phyloP scores from a whole-genome alignment of 2,329 filamentous ascomycete species.

The Trichoderma gracile region DNA sequence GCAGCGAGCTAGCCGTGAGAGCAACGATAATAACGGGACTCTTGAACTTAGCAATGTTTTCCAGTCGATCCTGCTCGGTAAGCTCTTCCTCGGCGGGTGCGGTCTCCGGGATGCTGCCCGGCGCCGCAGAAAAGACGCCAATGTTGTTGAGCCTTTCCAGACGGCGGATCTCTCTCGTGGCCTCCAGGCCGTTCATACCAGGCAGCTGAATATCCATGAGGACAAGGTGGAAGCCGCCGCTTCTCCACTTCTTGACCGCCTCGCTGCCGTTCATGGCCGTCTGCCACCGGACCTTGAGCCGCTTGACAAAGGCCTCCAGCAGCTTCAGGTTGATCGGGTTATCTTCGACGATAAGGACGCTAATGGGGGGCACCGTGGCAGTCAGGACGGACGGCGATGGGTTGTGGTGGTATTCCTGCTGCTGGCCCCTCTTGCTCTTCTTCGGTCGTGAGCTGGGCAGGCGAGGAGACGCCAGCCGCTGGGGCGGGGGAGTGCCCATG shows the following conservation, averaged over 20 bases:
- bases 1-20: conserved; percentile 87
- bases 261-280: conserved; percentile 96
- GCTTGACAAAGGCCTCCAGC: conserved; percentile 92
- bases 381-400: conserved; percentile 69
- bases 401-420: conserved; percentile 40
- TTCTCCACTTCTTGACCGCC: conserved; percentile 89
- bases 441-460: conserved; percentile 48
- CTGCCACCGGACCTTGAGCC: conserved; percentile 92
- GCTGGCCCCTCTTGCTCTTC: conserved; percentile 55
- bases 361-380: conserved; percentile 85
- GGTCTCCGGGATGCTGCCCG: conserved; percentile 54
- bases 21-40: conserved; percentile 98
- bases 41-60: conserved; percentile 76
- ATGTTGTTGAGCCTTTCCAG: conserved; percentile 90
- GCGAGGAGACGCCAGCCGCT: conserved; percentile 52
- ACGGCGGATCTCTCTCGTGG: conserved; percentile 89
- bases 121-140: conserved; percentile 75
- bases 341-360: conserved; percentile 96
- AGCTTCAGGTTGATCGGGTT: conserved; percentile 97
- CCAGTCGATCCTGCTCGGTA: conserved; percentile 67
- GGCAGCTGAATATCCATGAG: conserved; percentile 98
- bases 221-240: conserved; percentile 91
- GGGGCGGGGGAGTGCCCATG: conserved; percentile 54
- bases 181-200: conserved; percentile 92
- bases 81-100: conserved; percentile 47